Evolutionary conservation across 2,329 filamentous ascomycete species (phyloP), one percentile per base, ranked within the genome.

Genomic region (Talaromyces rugulosus): DNA sequence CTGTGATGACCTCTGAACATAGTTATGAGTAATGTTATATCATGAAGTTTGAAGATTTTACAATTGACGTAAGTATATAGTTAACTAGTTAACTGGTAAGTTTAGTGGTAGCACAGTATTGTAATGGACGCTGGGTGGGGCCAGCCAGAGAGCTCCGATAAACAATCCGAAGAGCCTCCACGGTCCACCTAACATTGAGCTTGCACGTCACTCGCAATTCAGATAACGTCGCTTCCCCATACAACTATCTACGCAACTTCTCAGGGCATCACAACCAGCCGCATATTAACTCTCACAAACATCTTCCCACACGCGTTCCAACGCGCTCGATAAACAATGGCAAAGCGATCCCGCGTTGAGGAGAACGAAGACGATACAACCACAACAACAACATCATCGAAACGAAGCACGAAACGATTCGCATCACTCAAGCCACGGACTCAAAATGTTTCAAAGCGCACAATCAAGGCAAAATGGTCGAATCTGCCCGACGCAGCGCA

Each of bases 401-500:
- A 2, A 65, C 65, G 5, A 40, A 65, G 53, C 65, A 4, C 65
- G 33, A 76, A 74, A 63, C 68, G 66, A 57, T 78, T 73, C 54
- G 74, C 77, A 14, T 75, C 74, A 55, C 67, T 80, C 36, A 74
- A 77, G 64, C 73, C 76, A 9, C 74, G 72, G 27, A 69, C 78
- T 51, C 77, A 75, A 59, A 75, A 76, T 57, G 70, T 80, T 36
- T 71, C 77, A 8, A 75, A 79, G 63, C 70, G 72, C 54, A 78
- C 75, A 8, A 78, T 80, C 67, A 78, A 78, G 57, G 72, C 75
- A 44, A 80, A 79, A 74, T 80, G 78, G 78, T 72, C 74, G 12
- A 76, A 78, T 5, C 71, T 80, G 2, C 75, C 78, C 1, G 75
- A 77, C 33, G 70, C 75, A 1, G 73, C 73, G 3, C 78, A 80